Evolutionary conservation across 768 basidiomycete genomes (phyloP).

Genomic region (Termitomyces sp.): DNA sequence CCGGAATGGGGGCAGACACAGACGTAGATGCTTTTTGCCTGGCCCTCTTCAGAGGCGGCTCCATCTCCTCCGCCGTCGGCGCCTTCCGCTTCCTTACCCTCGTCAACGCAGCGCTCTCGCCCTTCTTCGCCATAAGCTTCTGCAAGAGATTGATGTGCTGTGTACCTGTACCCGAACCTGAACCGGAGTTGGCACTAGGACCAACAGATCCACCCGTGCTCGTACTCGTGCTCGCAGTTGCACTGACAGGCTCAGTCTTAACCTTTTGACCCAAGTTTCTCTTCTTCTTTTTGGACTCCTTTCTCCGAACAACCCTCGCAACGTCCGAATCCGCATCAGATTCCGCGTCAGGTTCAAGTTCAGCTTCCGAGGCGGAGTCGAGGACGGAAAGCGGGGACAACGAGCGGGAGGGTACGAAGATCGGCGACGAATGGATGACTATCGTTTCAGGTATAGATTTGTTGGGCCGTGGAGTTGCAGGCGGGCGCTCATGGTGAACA

Average conservation of each 20-base stretch:
- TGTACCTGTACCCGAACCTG: background rate
- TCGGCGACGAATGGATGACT: constrained; percentile 2
- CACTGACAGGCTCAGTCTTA: background rate
- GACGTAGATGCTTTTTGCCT: constrained; percentile 3
- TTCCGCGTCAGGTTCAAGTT: background rate
- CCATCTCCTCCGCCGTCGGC: constrained; percentile 12
- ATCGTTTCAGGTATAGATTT: background rate
- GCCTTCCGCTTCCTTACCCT: constrained; percentile 30
- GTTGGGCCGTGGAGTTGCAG: background rate
- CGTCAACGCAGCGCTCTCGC: constrained; percentile 25
- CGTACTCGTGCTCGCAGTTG: background rate
- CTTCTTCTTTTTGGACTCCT: constrained; percentile 4
- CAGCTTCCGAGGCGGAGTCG: background rate
- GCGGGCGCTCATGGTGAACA: background rate
- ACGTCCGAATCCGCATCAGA: constrained; percentile 4
- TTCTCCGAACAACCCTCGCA: constrained; percentile 8
- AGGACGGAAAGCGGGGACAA: constrained; percentile 10
- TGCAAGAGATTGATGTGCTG: constrained; percentile 7
- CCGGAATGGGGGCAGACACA: background rate
- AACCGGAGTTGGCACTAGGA: background rate
- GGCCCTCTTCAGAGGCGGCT: constrained; percentile 30
- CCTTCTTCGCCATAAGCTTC: constrained; percentile 10
- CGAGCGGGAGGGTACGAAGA: constrained; percentile 15
- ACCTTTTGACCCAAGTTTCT: background rate
- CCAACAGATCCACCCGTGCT: background rate